phyloP scores from a whole-genome alignment of 129 eudicot species.

The Chrysanthemum lavandulifolium region DNA sequence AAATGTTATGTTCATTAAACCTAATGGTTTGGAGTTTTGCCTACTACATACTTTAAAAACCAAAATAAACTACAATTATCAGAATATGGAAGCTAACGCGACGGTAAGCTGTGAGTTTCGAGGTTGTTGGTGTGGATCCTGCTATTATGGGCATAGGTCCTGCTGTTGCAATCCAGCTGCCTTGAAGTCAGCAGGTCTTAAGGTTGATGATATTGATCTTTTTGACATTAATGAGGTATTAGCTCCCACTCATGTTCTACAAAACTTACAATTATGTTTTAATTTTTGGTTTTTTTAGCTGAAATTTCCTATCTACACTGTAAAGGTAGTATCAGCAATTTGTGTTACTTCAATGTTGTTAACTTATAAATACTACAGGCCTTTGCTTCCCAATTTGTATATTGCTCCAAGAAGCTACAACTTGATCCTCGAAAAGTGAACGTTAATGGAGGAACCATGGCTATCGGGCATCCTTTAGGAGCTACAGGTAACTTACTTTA shows the following conservation, averaged over 20 bases:
- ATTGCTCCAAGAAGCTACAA: constrained; percentile 61
- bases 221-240: constrained; percentile 71
- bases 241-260: not conserved
- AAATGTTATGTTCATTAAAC: no score
- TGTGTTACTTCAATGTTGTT: not conserved
- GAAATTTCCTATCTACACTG: not conserved
- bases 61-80: no score
- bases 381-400: constrained; percentile 73
- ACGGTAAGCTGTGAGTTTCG: constrained; percentile 37
- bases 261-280: not conserved
- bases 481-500: constrained; percentile 49
- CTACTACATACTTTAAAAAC: no score
- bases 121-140: constrained; percentile 77
- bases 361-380: constrained; percentile 39
- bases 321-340: not conserved
- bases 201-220: constrained; percentile 48
- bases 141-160: constrained; percentile 77
- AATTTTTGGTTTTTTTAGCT: constrained; percentile 4
- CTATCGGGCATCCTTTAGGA: constrained; percentile 77
- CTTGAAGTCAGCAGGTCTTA: constrained; percentile 67
- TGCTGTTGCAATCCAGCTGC: constrained; percentile 72
- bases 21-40: no score
- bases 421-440: constrained; percentile 61
- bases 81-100: no score
- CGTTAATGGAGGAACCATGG: constrained; percentile 74